phyloP scores from a whole-genome alignment of 2,329 filamentous ascomycete species.

The Penicillium griseofulvum region DNA sequence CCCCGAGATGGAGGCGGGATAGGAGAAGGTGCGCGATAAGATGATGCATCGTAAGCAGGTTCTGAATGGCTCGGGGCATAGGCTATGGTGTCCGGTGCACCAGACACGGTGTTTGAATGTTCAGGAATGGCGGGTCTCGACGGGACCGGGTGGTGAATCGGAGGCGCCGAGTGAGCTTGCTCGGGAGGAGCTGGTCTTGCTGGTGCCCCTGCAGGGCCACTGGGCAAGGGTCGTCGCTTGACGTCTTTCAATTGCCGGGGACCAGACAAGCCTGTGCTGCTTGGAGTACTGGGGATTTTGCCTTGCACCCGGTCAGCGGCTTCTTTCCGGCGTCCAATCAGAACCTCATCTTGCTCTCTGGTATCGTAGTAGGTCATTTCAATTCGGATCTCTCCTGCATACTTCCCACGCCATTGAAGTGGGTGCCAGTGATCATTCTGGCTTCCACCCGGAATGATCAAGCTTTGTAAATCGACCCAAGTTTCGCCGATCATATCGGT shows the following conservation, averaged over 20 bases:
- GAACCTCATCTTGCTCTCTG: slow-evolving; percentile 74
- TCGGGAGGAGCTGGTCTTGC: slow-evolving; percentile 29
- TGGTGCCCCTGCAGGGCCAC: slow-evolving; percentile 62
- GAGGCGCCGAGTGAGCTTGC: slow-evolving; percentile 20
- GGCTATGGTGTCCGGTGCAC: slow-evolving; percentile 67
- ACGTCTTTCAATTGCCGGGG: slow-evolving; percentile 61
- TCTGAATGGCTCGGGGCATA: slow-evolving; percentile 72
- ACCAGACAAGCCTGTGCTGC: slow-evolving; percentile 35
- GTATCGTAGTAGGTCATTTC: slow-evolving; percentile 96
- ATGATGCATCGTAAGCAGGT: slow-evolving; percentile 51
- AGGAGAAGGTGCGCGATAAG: slow-evolving; percentile 28
- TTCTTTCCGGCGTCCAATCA: slow-evolving; percentile 54
- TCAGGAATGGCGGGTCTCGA: slow-evolving; percentile 23
- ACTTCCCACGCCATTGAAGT: slow-evolving; percentile 85
- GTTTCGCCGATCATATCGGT: slow-evolving; percentile 95
- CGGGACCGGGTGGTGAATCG: slow-evolving; percentile 23
- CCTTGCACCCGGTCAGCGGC: slow-evolving; percentile 37
- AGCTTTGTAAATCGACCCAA: slow-evolving; percentile 77
- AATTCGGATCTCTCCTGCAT: slow-evolving; percentile 89
- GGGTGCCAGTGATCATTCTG: slow-evolving; percentile 91
- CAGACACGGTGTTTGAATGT: slow-evolving; percentile 34
- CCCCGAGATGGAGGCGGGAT: slow-evolving; percentile 9
- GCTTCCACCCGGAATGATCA: slow-evolving; percentile 83
- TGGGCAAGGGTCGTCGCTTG: slow-evolving; percentile 80
- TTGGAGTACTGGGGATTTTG: slow-evolving; percentile 22